phyloP scores from a whole-genome alignment of 805 yeast genomes.

The Nakazawaea molendinolei region DNA sequence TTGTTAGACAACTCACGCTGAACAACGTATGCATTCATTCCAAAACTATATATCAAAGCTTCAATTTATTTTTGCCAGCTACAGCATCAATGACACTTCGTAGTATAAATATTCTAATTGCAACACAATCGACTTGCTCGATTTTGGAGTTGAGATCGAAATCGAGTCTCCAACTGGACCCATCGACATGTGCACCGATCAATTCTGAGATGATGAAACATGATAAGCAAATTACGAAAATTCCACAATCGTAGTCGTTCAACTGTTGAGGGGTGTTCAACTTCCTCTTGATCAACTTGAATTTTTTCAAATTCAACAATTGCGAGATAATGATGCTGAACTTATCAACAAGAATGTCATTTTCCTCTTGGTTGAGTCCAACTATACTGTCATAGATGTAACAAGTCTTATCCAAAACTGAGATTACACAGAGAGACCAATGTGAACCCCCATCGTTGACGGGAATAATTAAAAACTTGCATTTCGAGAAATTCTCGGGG shows the following conservation, averaged over 20 bases:
- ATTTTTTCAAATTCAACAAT: background rate
- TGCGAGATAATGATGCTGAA: conserved; percentile 3
- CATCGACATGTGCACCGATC: conserved; percentile 10
- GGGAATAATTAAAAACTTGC: conserved; percentile 52
- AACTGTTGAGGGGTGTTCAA: conserved; percentile 48
- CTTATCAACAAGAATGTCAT: conserved; percentile 1
- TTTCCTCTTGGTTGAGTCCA: conserved; percentile 31
- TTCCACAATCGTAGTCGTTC: conserved; percentile 65
- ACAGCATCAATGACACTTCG: conserved; percentile 3
- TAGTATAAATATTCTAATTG: conserved; percentile 3
- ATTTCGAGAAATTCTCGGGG: conserved; percentile 21
- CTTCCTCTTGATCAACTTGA: conserved; percentile 14
- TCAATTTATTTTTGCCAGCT: too few relatives aligned
- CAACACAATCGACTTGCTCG: conserved; percentile 1
- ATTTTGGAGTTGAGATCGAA: conserved; percentile 7
- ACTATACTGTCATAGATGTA: conserved; percentile 56
- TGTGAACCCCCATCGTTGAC: conserved; percentile 71
- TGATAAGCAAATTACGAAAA: conserved; percentile 32
- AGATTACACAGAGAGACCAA: conserved; percentile 62
- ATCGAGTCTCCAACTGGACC: conserved; percentile 3
- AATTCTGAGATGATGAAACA: conserved; percentile 13
- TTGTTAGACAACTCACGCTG: too few relatives aligned
- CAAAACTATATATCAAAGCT: too few relatives aligned
- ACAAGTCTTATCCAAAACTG: conserved; percentile 38
- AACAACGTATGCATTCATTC: too few relatives aligned